These are phyloP conservation scores for Penicillium desertorum DNA, from an alignment of 495 filamentous ascomycete genomes.

Conservation along the genomic window DNA sequence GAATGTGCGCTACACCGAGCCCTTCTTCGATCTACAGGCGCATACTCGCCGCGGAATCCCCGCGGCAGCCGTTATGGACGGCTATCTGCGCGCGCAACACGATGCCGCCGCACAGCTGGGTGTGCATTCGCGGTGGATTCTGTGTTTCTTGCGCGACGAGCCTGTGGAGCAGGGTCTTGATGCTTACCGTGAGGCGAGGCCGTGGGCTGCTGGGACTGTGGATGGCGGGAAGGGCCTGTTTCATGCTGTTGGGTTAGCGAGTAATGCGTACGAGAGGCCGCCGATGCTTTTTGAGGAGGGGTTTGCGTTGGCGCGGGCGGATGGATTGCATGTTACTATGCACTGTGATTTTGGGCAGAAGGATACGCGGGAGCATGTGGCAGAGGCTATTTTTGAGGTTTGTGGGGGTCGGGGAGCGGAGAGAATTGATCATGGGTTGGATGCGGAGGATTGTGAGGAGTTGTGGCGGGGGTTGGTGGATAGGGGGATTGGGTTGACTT, in stretches of 20 bases:
- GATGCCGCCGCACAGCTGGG: conserved; percentile 28
- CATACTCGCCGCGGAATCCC: conserved; percentile 40
- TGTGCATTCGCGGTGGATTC: conserved; percentile 37
- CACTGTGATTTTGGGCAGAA: conserved; percentile 48
- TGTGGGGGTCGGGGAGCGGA: conserved; percentile 30
- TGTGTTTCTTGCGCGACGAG: conserved; percentile 45
- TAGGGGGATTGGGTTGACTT: conserved; percentile 38
- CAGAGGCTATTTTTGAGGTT: conserved; percentile 35
- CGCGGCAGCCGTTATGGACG: conserved; percentile 33
- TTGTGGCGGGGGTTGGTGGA: conserved; percentile 32
- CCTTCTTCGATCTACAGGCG: conserved; percentile 47
- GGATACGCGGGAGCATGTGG: conserved; percentile 39
- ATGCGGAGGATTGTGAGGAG: conserved; percentile 33
- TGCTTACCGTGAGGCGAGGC: conserved; percentile 27
- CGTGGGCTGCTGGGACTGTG: conserved; percentile 31
- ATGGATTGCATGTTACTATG: conserved; percentile 42
- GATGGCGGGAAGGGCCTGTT: conserved; percentile 35
- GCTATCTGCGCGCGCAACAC: conserved; percentile 36
- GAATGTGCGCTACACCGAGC: conserved; percentile 45
- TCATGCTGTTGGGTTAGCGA: conserved; percentile 44
- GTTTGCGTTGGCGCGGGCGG: conserved; percentile 32
- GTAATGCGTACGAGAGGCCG: conserved; percentile 41
- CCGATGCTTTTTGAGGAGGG: conserved; percentile 41
- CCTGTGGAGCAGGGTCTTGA: conserved; percentile 27
- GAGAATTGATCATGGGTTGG: conserved; percentile 46